These are phyloP conservation scores for Kondoa subrosea DNA, from an alignment of 768 basidiomycete genomes.

Conservation along the genomic window DNA sequence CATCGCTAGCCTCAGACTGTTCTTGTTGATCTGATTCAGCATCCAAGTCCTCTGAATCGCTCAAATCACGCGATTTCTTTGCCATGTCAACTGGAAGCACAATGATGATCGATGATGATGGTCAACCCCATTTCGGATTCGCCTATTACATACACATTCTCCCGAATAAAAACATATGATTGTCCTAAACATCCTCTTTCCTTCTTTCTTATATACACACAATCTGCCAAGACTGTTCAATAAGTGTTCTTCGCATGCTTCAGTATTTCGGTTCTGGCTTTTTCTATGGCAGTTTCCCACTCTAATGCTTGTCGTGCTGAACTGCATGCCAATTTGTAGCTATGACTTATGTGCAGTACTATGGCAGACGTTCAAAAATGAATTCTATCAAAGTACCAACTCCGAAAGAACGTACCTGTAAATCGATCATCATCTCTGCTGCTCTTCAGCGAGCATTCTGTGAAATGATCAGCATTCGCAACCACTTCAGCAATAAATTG, in stretches of 20 bases:
- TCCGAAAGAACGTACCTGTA: background rate
- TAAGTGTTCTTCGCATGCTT: background rate
- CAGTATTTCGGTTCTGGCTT: background rate
- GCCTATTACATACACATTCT: too few species aligned
- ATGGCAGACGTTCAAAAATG: too few species aligned
- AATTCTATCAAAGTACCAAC: too few species aligned
- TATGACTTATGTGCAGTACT: too few species aligned
- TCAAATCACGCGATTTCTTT: background rate
- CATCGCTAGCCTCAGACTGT: constrained; percentile 3
- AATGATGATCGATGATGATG: too few species aligned
- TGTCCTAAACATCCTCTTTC: too few species aligned
- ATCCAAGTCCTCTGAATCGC: background rate
- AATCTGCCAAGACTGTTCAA: background rate
- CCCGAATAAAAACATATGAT: too few species aligned
- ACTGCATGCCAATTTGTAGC: too few species aligned
- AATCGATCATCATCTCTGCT: background rate
- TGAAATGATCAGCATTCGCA: too few species aligned
- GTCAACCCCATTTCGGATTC: too few species aligned
- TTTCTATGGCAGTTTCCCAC: background rate
- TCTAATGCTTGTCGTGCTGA: background rate
- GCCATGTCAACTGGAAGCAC: background rate
- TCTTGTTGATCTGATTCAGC: background rate
- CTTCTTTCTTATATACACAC: background rate
- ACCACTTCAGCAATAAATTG: background rate
- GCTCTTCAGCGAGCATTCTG: background rate